Base-by-base conservation (phyloP, 306 rosid genomes). In the Malus asiatica region DNA sequence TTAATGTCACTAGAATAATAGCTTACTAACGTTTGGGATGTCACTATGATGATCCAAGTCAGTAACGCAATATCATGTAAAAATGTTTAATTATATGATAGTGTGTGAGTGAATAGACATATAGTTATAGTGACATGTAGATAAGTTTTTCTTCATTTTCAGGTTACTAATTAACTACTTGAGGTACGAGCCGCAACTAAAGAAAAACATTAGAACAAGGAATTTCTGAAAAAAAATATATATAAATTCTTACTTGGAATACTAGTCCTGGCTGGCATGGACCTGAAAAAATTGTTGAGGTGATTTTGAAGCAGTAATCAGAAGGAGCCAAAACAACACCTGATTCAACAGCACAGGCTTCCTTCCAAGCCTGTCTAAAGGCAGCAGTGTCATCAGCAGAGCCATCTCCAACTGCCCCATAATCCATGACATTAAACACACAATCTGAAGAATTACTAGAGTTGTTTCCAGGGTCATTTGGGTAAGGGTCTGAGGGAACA, bases 191-290 rank as follows among this genome's bases (percentile, higher is more conserved):
- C 20, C 55, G 8, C 53, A 15, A 15, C 53, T 48, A 15, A 3
- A 48, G 55, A 48, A 1, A 32, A 72, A 72, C 67, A 15, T 5
- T 57, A 59, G 25, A 59, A 27, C 42, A 72, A 40, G 55, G 62
- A 19, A 72, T 35, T 19, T 18, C 8, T 9, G 5, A 2, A 40
- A 46, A 0, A 0, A 23, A 13, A 59, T 33, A 23, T 1, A 12
- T 4, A 71, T 27, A 51, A 59, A 73, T n/a, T 60, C 87, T 91
- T 76, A 92, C 98, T 84, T 95, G 94, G 76, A 96, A 88, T 12
- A 89, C 91, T 18, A 96, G 86, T 76, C 99, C 97, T 25, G 97
- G 98, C 76, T 87, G 85, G 88, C 99, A 96, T 23, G 99, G 98
- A 52, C 99, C 99, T 6, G 97, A 75, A 44, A 96, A 96, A 70